phyloP scores from a whole-genome alignment of 1,284 basidiomycete genomes.

The Papiliotrema flavescens region DNA sequence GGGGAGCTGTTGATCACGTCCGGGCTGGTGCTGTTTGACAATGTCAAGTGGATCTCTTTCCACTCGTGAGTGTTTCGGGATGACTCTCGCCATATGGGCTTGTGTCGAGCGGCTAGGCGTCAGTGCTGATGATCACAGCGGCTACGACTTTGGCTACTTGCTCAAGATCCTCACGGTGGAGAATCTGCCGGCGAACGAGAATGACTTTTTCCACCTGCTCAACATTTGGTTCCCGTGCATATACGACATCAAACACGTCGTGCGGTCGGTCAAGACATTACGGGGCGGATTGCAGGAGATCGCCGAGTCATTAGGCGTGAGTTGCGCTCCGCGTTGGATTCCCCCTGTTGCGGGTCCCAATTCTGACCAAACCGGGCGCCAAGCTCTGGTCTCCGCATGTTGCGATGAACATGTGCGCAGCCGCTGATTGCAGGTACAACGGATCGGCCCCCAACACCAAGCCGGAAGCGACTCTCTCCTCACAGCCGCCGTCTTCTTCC shows the following conservation, averaged over 20 bases:
- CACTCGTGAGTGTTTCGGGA: conserved; percentile 72
- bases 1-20: conserved; percentile 96
- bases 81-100: background rate
- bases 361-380: too few relatives aligned
- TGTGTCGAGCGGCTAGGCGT: background rate
- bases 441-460: conserved; percentile 91
- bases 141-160: conserved; percentile 99
- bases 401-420: too few relatives aligned
- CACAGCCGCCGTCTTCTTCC: conserved; percentile 92
- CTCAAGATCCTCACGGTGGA: conserved; percentile 88
- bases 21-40: conserved; percentile 82
- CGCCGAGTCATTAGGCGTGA: conserved; percentile 81
- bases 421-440: conserved; percentile 60
- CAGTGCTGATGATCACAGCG: conserved; percentile 56
- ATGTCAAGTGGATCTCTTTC: conserved; percentile 96
- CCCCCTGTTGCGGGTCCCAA: too few relatives aligned
- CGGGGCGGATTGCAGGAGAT: conserved; percentile 95
- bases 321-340: too few relatives aligned
- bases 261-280: conserved; percentile 80
- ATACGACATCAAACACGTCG: conserved; percentile 97
- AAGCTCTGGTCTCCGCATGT: too few relatives aligned
- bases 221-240: conserved; percentile 93
- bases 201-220: conserved; percentile 84
- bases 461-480: conserved; percentile 93
- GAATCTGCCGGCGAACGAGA: conserved; percentile 83